Percentiles rank a stretch among this genome's conserved stretches.
These are phyloP conservation scores for Lasiodiplodia sp. DNA, from an alignment of 2,329 filamentous ascomycete genomes.

Conservation along the genomic window DNA sequence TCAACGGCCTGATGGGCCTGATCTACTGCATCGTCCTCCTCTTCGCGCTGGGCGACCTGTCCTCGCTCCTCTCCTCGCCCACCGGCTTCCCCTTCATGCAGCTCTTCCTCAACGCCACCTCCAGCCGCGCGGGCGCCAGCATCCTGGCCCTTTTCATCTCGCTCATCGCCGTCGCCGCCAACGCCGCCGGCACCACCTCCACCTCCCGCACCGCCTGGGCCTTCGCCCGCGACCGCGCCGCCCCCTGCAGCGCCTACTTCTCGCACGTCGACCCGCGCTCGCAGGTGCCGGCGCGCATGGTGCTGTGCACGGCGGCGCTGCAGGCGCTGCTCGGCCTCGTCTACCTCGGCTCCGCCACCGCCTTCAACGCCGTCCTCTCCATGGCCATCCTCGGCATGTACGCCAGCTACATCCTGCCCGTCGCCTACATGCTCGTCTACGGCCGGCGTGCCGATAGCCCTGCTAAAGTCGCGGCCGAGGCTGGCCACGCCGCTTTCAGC, in stretches of 20 bases:
- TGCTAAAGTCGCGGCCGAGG: not conserved
- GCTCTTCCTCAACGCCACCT: conserved; percentile 45
- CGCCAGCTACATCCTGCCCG: conserved; percentile 53
- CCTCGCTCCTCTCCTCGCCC: conserved; percentile 48
- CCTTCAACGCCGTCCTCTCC: conserved; percentile 52
- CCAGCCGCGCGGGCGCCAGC: conserved; percentile 37
- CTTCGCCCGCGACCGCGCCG: conserved; percentile 48
- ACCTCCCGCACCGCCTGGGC: conserved; percentile 51
- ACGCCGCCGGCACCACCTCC: conserved; percentile 44
- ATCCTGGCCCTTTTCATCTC: conserved; percentile 41
- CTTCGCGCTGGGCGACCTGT: conserved; percentile 52
- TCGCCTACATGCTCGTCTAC: conserved; percentile 48
- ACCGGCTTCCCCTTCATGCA: conserved; percentile 56
- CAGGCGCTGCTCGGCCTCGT: conserved; percentile 44
- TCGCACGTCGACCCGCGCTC: conserved; percentile 41
- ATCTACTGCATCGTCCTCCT: conserved; percentile 53
- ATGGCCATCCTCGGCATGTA: conserved; percentile 56
- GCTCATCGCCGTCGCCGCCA: conserved; percentile 40
- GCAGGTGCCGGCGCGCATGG: conserved; percentile 46
- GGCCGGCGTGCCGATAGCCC: conserved; percentile 41
- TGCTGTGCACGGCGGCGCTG: conserved; percentile 42
- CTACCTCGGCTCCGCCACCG: conserved; percentile 53
- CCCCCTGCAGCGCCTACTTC: conserved; percentile 50
- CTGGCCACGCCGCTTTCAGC: conserved; percentile 32
- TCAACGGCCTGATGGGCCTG: conserved; percentile 58